These are phyloP conservation scores for Mixia osmundae DNA, from an alignment of 1,284 basidiomycete species.

Conservation along the genomic window DNA sequence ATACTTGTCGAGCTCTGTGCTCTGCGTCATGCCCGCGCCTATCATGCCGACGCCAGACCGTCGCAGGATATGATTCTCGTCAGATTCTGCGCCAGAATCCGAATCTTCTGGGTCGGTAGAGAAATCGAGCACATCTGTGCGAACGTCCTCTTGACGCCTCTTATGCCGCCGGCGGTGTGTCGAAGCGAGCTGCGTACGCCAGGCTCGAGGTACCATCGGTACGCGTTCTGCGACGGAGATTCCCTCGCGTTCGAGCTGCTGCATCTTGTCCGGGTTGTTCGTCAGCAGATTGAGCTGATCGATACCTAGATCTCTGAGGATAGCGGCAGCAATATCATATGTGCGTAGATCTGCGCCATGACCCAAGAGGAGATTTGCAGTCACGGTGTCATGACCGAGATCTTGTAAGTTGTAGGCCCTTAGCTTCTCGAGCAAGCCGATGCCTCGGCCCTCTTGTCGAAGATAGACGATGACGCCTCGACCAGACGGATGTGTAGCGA, in stretches of 20 bases:
- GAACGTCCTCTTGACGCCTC: no score
- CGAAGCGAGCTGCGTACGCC: constrained; percentile 27
- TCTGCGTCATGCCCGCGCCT: constrained; percentile 51
- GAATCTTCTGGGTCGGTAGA: constrained; percentile 8
- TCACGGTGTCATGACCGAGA: constrained; percentile 91
- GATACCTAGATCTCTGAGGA: constrained; percentile 65
- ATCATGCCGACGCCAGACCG: constrained; percentile 55
- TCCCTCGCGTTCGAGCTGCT: constrained; percentile 62
- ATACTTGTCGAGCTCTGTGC: constrained; percentile 83
- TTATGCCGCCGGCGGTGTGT: neutral
- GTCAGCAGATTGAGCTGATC: constrained; percentile 63
- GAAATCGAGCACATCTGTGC: no score
- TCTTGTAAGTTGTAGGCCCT: constrained; percentile 97
- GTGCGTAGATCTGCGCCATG: constrained; percentile 82
- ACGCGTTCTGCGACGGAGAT: constrained; percentile 62
- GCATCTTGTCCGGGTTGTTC: constrained; percentile 94
- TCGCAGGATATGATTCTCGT: constrained; percentile 28
- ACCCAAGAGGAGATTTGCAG: constrained; percentile 85
- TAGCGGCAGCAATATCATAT: constrained; percentile 77
- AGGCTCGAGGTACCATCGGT: constrained; percentile 80
- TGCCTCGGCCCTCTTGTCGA: constrained; percentile 95
- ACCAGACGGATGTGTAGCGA: constrained; percentile 38
- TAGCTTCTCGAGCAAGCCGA: constrained; percentile 86
- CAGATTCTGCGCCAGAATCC: constrained; percentile 19
- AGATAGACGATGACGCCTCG: constrained; percentile 92